These are phyloP conservation scores for Candida lessepsii DNA, from an alignment of 805 yeast genomes.

Conservation along the genomic window DNA sequence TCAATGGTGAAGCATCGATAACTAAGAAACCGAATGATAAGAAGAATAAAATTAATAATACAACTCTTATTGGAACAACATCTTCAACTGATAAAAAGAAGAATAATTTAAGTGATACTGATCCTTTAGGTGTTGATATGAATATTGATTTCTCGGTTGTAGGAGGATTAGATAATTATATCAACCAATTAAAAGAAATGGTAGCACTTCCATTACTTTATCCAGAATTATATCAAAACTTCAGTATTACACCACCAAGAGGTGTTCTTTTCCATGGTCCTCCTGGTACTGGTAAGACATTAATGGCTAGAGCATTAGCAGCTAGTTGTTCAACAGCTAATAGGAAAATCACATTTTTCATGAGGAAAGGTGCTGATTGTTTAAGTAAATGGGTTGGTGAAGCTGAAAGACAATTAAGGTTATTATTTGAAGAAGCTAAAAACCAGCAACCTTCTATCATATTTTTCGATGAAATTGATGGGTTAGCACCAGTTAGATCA, in stretches of 20 bases:
- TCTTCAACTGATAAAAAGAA: conserved; percentile 46
- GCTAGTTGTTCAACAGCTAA: conserved; percentile 87
- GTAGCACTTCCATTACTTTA: conserved; percentile 88
- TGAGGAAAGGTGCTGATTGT: conserved; percentile 98
- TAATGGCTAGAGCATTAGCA: conserved; percentile 96
- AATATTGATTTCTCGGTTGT: conserved; percentile 79
- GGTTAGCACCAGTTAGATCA: conserved; percentile 95
- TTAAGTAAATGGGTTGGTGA: conserved; percentile 99
- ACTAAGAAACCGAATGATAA: conserved; percentile 26
- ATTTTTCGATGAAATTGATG: conserved; percentile 97
- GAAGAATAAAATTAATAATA: conserved; percentile 19
- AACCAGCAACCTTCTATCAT: conserved; percentile 95
- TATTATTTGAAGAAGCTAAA: conserved; percentile 92
- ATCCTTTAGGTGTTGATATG: conserved; percentile 89
- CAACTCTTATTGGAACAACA: conserved; percentile 34
- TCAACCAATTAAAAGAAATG: conserved; percentile 94
- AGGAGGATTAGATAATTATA: conserved; percentile 90
- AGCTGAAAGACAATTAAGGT: conserved; percentile 90
- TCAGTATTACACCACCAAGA: conserved; percentile 91
- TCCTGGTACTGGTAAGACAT: conserved; percentile 98
- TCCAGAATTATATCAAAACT: conserved; percentile 89
- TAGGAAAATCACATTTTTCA: conserved; percentile 88
- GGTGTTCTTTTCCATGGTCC: conserved; percentile 99
- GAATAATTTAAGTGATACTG: conserved; percentile 77
- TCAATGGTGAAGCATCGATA: conserved; percentile 39